Evolutionary conservation across 139 green algal species (phyloP), one percentile per base, ranked within the genome.

Genomic region (Chlamydomonas sp.): DNA sequence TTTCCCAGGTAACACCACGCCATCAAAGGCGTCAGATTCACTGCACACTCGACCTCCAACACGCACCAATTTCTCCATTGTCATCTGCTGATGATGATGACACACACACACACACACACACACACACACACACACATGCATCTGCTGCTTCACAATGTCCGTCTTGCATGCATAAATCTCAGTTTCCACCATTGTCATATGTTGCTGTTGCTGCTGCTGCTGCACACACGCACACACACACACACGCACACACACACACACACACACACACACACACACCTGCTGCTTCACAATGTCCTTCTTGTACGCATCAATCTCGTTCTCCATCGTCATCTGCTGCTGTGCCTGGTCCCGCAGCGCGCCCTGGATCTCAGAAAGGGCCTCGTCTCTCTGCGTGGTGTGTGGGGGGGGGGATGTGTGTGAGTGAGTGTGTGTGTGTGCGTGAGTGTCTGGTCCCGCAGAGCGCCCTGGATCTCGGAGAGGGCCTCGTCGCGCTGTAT

Each of bases 351-450:
- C 70, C 20, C 72, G 69, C 29, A 95, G 80, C 22, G 85, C 85
- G 4, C 87, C 81, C 74, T 96, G 82, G 36, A 90, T 86, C 5
- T 78, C 81, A 31, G 86, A 70, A 28, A 91, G 73, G 6, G 89
- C 82, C 58, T 95, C 84, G 54, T 96, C 89, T 33, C 90, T 83
- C n/a, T n/a, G n/a, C n/a, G n/a, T n/a, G n/a, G n/a, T n/a, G n/a
- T n/a, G n/a, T n/a, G n/a, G n/a, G n/a, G n/a, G n/a, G n/a, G n/a
- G n/a, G n/a, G n/a, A n/a, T n/a, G n/a, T n/a, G n/a, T n/a, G n/a
- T n/a, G n/a, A n/a, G n/a, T n/a, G n/a, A n/a, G n/a, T n/a, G n/a
- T n/a, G n/a, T n/a, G n/a, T n/a, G 43, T 61, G 59, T 85, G 79
- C 85, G 92, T 81, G 83, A 95, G 82, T 67, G 84, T 62, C 76